Evolutionary conservation across 495 filamentous ascomycete species (phyloP), one percentile per base, ranked within the genome.

Genomic region (Penicillium antarcticum): DNA sequence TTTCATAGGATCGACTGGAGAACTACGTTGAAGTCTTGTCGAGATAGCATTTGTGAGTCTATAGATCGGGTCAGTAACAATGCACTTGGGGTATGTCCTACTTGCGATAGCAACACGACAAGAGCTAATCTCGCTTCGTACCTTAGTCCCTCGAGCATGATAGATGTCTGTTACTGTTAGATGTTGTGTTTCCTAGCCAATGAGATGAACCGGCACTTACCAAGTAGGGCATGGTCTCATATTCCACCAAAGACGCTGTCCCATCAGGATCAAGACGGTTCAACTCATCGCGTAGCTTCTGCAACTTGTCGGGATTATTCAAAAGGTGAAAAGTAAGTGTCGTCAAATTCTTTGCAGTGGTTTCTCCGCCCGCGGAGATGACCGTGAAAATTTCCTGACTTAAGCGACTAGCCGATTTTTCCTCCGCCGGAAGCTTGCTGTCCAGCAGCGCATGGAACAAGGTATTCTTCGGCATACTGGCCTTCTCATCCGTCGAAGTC

Each of bases 331-430:
- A 80, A 13, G 67, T 60, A 11, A 72, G 59, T 12, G 59, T 53
- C 6, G 64, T 48, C 36, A 76, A 33, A 5, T 72, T 67, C 44
- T 65, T 70, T 5, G 66, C 69, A 0, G 73, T 77, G 4, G 75
- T 80, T 32, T 72, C 69, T 23, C 66, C 67, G 3, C 80, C 80
- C 4, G 79, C 79, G 1, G 61, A 66, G 11, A 80, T 62, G 8
- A 82, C 47, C 0, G 61, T 53, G 29, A 67, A 60, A 3, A 71
- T 75, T 51, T 82, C 78, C 12, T 71, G 63, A 5, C 57, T 53
- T 13, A 80, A 56, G 3, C 76, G 60, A 9, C 48, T 42, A 2
- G 60, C 37, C 0, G 45, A 23, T 34, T 73, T 66, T 45, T 76
- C 72, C 14, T 61, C 48, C 1, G 50, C 34, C 0, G 76, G 77